Base-by-base conservation (phyloP, 257 asterid species). In the Perilla frutescens region DNA sequence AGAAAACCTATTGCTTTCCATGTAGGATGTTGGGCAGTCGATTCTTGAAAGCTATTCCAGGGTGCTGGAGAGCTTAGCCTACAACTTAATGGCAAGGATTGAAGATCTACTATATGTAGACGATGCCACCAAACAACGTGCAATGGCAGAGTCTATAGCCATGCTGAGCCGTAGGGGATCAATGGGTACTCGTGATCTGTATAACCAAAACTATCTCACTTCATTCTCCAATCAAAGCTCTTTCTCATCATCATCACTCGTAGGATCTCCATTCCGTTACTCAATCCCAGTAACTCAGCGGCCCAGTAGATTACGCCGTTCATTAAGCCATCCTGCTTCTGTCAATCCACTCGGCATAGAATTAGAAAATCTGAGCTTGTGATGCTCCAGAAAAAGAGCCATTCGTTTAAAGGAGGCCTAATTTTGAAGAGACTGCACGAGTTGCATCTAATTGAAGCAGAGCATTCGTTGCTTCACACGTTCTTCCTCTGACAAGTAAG, bases 31-130 rank as follows among this genome's bases (percentile, higher is more conserved):
- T 8, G 98, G 98, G 73, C 90, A 91, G 61, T 87, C 98, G n/a
- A 91, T 94, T 76, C 97, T 94, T 26, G 97, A 94, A 79, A 90
- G 97, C 87, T 94, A 94, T 72, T 94, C 98, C 1, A 88, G 98
- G 88, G 97, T 94, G 81, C 76, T 91, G 79, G 95, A 86, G 85
- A 87, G 97, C 82, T 77, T 94, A 77, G 96, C 98, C 61, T 88
- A 80, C 82, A 91, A 87, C 78, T 58, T 94, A 65, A 81, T 87
- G 88, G 89, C 93, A 34, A 87, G 96, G 83, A 90, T 91, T 39
- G 96, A 91, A 8, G 98, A 94, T 84, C 90, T 94, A 72, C 66
- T 94, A 61, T 86, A 86, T 56, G 87, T 91, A 5, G 98, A 94
- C 39, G 95, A 91, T 71, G 96, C 96, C 64, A 87, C 97, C 75